A percentile compares a stretch with the other conserved stretches of the same genome.
Conservation (phyloP, 306 rosid species). For the Cajanus cajan region DNA sequence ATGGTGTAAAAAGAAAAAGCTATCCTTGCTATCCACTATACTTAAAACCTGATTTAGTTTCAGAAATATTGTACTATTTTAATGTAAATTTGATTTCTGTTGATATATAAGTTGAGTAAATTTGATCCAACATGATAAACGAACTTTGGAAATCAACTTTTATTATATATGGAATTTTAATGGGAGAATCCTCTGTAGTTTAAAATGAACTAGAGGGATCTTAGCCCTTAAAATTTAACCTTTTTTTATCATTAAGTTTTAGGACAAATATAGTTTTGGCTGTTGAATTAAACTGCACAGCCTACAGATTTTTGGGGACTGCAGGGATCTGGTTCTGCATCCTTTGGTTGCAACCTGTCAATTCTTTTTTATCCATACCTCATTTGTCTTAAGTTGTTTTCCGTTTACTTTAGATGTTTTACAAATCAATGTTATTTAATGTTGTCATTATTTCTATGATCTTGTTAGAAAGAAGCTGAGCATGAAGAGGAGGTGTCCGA, state of each 20-base stretch:
- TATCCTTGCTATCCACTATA: neutral
- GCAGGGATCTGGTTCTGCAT: neutral
- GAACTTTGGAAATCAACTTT: neutral
- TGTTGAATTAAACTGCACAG: neutral
- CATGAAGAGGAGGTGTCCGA: slow-evolving; percentile 48
- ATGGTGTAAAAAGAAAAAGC: neutral
- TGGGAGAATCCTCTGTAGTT: neutral
- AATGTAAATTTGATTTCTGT: neutral
- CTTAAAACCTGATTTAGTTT: neutral
- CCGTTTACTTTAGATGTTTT: neutral
- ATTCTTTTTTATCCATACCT: too few relatives aligned
- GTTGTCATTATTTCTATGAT: neutral
- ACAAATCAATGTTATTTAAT: neutral
- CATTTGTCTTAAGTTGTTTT: neutral
- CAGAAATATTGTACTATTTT: neutral
- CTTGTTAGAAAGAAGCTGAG: slow-evolving; percentile 61
- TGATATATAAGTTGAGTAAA: neutral
- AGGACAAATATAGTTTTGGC: neutral
- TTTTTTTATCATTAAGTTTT: neutral
- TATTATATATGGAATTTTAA: neutral
- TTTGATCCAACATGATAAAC: neutral
- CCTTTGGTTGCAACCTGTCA: neutral
- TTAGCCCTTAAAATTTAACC: neutral
- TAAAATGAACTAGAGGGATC: neutral
- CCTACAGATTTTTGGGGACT: neutral